These are phyloP conservation scores for Rachicladosporium sp. DNA, from an alignment of 2,329 filamentous ascomycete genomes.

Conservation along the genomic window DNA sequence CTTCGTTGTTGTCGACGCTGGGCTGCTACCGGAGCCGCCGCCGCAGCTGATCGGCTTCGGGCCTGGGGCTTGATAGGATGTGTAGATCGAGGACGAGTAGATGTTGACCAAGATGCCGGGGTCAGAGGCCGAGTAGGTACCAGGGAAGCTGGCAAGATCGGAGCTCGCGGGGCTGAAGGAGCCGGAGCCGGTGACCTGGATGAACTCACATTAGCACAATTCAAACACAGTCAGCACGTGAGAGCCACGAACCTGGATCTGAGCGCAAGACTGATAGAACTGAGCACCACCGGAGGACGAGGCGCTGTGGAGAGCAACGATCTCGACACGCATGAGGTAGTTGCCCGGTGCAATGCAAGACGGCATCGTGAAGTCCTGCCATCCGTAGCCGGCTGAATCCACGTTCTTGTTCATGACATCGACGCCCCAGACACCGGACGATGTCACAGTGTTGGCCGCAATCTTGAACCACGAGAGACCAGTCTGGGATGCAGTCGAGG, in stretches of 20 bases:
- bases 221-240: too few relatives aligned
- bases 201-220: too few relatives aligned
- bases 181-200: constrained; percentile 31
- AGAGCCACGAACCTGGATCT: constrained; percentile 8
- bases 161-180: constrained; percentile 22
- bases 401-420: too few relatives aligned
- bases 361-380: constrained; percentile 28
- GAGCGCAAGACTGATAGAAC: constrained; percentile 25
- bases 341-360: constrained; percentile 40
- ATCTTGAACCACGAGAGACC: too few relatives aligned
- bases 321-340: constrained; percentile 44
- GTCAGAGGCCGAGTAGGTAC: constrained; percentile 30
- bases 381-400: too few relatives aligned
- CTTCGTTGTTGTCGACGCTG: too few relatives aligned
- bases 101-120: constrained; percentile 31
- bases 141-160: constrained; percentile 18
- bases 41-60: constrained; percentile 9
- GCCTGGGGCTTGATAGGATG: constrained; percentile 24
- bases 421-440: too few relatives aligned
- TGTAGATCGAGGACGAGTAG: constrained; percentile 16
- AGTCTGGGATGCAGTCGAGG: too few relatives aligned
- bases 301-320: constrained; percentile 42
- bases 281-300: constrained; percentile 21
- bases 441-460: too few relatives aligned
- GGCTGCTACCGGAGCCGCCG: too few relatives aligned